Percentiles rank a stretch among this genome's conserved stretches.
phyloP scores from a whole-genome alignment of 805 yeast genomes.

The Ogataea nitratoaversa region DNA sequence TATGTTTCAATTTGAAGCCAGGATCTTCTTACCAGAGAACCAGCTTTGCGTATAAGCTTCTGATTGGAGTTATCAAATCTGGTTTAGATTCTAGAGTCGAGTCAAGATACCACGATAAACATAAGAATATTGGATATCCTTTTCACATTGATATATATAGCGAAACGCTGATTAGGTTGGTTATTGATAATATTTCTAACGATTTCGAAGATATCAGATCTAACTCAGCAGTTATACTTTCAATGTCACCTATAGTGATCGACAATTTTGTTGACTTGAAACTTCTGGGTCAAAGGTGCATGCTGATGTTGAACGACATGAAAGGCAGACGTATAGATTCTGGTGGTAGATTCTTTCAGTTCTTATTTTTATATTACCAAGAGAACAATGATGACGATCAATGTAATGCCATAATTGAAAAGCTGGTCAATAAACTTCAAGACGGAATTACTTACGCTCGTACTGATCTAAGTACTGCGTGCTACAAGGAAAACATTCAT shows the following conservation, averaged over 20 bases:
- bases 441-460: conserved; percentile 32
- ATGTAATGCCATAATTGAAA: conserved; percentile 26
- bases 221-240: conserved; percentile 41
- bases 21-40: conserved; percentile 54
- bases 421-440: conserved; percentile 33
- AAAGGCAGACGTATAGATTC: conserved; percentile 70
- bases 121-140: conserved; percentile 44
- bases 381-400: conserved; percentile 11
- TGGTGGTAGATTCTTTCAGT: conserved; percentile 65
- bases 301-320: conserved; percentile 33
- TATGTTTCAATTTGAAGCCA: conserved; percentile 36
- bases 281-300: conserved; percentile 19
- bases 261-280: conserved; percentile 18
- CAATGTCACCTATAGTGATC: conserved; percentile 37
- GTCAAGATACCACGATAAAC: conserved; percentile 33
- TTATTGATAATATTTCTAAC: conserved; percentile 61
- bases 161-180: conserved; percentile 36
- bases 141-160: conserved; percentile 42
- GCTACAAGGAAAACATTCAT: conserved; percentile 51
- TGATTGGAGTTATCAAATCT: conserved; percentile 43
- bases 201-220: conserved; percentile 77
- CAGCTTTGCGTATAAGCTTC: conserved; percentile 45
- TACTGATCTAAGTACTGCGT: conserved; percentile 37
- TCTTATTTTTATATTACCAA: conserved; percentile 38
- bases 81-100: conserved; percentile 52